phyloP scores from a whole-genome alignment of 73 alveolate species.

The Uronychia binucleata region DNA sequence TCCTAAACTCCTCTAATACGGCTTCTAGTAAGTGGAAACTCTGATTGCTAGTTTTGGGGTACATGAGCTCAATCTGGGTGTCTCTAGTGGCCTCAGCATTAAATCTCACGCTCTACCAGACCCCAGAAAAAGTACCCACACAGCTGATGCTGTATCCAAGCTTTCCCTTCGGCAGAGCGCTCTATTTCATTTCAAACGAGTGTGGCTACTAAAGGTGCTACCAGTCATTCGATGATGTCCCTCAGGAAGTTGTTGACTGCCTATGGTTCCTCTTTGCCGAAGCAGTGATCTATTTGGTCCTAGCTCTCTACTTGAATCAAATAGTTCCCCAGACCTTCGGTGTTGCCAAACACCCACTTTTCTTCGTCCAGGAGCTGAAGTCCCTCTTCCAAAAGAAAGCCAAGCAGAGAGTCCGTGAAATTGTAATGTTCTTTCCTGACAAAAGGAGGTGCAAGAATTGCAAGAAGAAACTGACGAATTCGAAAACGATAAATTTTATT shows the following conservation, averaged over 20 bases:
- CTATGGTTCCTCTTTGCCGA: constrained; percentile 67
- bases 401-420: neutral
- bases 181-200: constrained; percentile 77
- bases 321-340: constrained; percentile 94
- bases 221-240: constrained; percentile 55
- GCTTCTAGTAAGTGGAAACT: constrained; percentile 59
- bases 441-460: constrained; percentile 21
- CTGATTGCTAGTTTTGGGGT: constrained; percentile 76
- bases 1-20: constrained; percentile 89
- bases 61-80: constrained; percentile 86
- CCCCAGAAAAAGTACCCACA: constrained; percentile 86
- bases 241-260: constrained; percentile 79
- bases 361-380: constrained; percentile 30
- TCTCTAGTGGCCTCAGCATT: constrained; percentile 78
- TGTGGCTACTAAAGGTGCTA: constrained; percentile 93
- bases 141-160: constrained; percentile 61
- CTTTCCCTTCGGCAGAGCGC: constrained; percentile 85
- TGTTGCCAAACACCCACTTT: constrained; percentile 79
- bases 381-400: constrained; percentile 4
- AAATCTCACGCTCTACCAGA: constrained; percentile 83
- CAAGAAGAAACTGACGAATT: constrained; percentile 11
- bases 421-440: neutral
- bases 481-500: constrained; percentile 11
- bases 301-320: constrained; percentile 90
- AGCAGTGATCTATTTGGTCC: constrained; percentile 64